Conservation (phyloP, 2,329 filamentous ascomycete species). For the Xylaria sp. region DNA sequence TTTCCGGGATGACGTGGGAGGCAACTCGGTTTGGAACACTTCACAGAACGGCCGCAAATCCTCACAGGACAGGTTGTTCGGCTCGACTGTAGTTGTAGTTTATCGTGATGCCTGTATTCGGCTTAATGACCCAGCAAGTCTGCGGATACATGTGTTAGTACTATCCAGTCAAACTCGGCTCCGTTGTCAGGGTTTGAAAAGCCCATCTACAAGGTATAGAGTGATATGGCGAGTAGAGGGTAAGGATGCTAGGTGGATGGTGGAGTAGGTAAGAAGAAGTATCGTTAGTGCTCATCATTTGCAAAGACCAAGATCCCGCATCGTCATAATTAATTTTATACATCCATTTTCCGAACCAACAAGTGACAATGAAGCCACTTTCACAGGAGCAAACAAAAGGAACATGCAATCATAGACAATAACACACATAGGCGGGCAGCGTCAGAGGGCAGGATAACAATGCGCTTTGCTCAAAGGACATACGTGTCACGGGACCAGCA, state of each 20-base stretch:
- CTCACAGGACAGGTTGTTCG: constrained; percentile 16
- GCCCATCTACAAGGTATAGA: constrained; percentile 16
- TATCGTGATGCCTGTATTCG: constrained; percentile 16
- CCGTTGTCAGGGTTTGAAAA: constrained; percentile 12
- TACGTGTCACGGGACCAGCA: constrained; percentile 23
- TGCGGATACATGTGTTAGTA: constrained; percentile 19
- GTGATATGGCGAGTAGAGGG: neutral
- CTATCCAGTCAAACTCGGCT: constrained; percentile 17
- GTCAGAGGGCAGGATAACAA: constrained; percentile 17
- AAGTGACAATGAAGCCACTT: constrained; percentile 7
- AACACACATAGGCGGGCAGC: constrained; percentile 22
- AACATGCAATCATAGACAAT: constrained; percentile 18
- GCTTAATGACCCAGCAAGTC: constrained; percentile 21
- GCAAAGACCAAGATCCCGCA: constrained; percentile 15
- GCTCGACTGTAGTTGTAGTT: constrained; percentile 14
- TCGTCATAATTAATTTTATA: constrained; percentile 9
- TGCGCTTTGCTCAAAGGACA: constrained; percentile 20
- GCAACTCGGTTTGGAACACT: constrained; percentile 15
- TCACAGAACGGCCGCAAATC: constrained; percentile 6
- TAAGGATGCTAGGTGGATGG: constrained; percentile 22
- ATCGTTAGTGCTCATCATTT: constrained; percentile 29
- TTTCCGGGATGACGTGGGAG: constrained; percentile 8
- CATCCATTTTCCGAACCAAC: constrained; percentile 8
- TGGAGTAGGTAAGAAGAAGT: constrained; percentile 14
- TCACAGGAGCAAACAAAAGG: constrained; percentile 6